Percentiles rank a stretch among this genome's conserved stretches.
phyloP scores from a whole-genome alignment of 805 yeast genomes.

The Pichia cabralensis region DNA sequence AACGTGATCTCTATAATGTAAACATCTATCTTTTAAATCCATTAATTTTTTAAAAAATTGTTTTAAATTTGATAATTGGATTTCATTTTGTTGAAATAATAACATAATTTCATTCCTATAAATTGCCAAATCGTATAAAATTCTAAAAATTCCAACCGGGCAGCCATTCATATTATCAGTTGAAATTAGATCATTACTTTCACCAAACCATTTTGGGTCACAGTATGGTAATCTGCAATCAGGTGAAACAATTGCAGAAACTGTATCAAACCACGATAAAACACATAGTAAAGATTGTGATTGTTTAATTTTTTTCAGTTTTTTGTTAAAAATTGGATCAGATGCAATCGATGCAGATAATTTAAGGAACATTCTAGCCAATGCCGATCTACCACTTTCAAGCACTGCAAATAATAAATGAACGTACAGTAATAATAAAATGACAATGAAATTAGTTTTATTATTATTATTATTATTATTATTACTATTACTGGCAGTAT shows the following conservation, averaged over 20 bases:
- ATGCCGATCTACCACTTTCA: slow-evolving; percentile 45
- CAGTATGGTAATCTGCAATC: slow-evolving; percentile 48
- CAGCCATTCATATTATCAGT: slow-evolving; percentile 50
- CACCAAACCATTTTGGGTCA: slow-evolving; percentile 44
- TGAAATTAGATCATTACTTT: slow-evolving; percentile 31
- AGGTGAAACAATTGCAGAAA: slow-evolving; percentile 44
- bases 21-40: slow-evolving; percentile 5
- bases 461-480: slow-evolving; percentile 28
- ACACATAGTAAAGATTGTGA: slow-evolving; percentile 39
- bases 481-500: too few relatives aligned
- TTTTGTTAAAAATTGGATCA: slow-evolving; percentile 33
- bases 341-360: slow-evolving; percentile 40
- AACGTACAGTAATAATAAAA: slow-evolving; percentile 41
- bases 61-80: neutral
- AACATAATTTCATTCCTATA: slow-evolving; percentile 2
- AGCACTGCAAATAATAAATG: slow-evolving; percentile 44
- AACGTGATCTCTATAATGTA: slow-evolving; percentile 41
- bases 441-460: slow-evolving; percentile 35
- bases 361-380: slow-evolving; percentile 38
- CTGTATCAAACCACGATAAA: slow-evolving; percentile 53
- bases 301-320: slow-evolving; percentile 38
- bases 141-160: slow-evolving; percentile 45
- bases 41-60: neutral
- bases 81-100: slow-evolving; percentile 1
- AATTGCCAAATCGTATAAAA: slow-evolving; percentile 19